phyloP scores from a whole-genome alignment of 2,329 filamentous ascomycete genomes.

The Coniochaeta sp. region DNA sequence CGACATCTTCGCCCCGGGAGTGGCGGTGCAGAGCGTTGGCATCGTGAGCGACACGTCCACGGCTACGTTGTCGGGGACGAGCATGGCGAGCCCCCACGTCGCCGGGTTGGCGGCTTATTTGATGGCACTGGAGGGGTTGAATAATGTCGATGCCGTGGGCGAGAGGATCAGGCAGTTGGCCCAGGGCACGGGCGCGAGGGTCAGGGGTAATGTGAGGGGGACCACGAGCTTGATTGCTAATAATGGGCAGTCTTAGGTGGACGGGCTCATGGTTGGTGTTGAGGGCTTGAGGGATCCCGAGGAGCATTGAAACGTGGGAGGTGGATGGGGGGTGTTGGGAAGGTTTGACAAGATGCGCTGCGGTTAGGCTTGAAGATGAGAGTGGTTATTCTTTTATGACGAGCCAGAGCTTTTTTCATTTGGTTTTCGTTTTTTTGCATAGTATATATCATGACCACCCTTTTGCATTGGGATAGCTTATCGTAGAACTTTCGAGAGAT shows the following conservation, averaged over 20 bases:
- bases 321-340: no score
- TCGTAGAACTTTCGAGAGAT: no score
- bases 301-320: no score
- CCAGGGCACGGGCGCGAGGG: slow-evolving; percentile 33
- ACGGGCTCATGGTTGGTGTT: background rate
- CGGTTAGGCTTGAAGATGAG: no score
- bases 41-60: slow-evolving; percentile 40
- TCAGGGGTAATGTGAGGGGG: slow-evolving; percentile 30
- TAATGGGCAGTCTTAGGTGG: slow-evolving; percentile 35
- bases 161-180: slow-evolving; percentile 47
- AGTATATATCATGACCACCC: no score
- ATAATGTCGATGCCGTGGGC: slow-evolving; percentile 34
- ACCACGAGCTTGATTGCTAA: slow-evolving; percentile 51
- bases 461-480: no score
- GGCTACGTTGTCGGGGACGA: slow-evolving; percentile 44
- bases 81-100: slow-evolving; percentile 63
- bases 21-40: slow-evolving; percentile 44
- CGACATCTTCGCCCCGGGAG: slow-evolving; percentile 50
- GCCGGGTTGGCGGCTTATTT: slow-evolving; percentile 63
- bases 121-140: slow-evolving; percentile 47
- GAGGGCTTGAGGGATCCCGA: background rate
- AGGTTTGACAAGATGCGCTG: no score
- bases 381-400: no score
- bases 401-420: no score
- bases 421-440: no score